Conservation (phyloP, 352 stramenopile species). For the Globisporangium polare region DNA sequence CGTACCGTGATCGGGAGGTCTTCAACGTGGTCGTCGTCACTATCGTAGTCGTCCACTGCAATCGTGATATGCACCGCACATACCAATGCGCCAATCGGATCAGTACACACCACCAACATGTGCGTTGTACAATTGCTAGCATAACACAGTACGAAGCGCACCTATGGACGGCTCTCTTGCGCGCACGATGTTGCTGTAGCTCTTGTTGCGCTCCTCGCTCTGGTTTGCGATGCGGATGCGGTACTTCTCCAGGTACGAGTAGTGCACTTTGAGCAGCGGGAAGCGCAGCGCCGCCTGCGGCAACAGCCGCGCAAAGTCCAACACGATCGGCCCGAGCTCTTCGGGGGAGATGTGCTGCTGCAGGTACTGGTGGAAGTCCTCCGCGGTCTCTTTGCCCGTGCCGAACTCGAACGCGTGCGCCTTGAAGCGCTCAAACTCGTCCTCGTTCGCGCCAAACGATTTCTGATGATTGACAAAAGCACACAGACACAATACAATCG, state of each 20-base stretch:
- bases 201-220: conserved; percentile 50
- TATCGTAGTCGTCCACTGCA: conserved; percentile 26
- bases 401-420: conserved; percentile 71
- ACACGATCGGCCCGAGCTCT: conserved; percentile 60
- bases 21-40: conserved; percentile 64
- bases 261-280: conserved; percentile 69
- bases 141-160: not conserved
- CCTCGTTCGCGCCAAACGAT: conserved; percentile 44
- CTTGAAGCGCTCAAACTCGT: conserved; percentile 79
- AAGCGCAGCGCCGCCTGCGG: conserved; percentile 54
- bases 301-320: conserved; percentile 78
- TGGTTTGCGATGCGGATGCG: conserved; percentile 24
- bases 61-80: too few relatives aligned
- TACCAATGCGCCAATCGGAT: not conserved
- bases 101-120: not conserved
- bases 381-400: conserved; percentile 54
- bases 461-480: not conserved
- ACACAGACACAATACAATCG: not conserved
- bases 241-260: conserved; percentile 35
- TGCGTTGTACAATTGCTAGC: too few relatives aligned
- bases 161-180: conserved; percentile 31
- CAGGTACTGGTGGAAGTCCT: conserved; percentile 70
- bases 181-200: conserved; percentile 45
- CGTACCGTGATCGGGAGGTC: conserved; percentile 68
- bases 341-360: conserved; percentile 43